phyloP scores from a whole-genome alignment of 495 filamentous ascomycete genomes.

The Pyrenopolyporus hunteri region DNA sequence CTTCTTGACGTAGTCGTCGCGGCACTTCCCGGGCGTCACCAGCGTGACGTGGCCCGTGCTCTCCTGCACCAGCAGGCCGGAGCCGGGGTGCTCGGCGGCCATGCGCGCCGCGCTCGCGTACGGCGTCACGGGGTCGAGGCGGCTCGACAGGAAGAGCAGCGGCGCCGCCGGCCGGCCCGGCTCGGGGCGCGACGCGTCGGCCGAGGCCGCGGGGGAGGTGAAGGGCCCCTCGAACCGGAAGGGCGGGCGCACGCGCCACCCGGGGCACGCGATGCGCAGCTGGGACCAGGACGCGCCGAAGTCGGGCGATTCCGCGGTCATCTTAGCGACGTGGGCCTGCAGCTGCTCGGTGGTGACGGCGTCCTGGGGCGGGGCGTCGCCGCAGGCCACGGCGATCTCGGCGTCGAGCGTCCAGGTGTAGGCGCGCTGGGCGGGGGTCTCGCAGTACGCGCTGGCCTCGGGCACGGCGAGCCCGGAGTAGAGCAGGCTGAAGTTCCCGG shows the following conservation, averaged over 20 bases:
- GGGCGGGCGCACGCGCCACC: constrained; percentile 50
- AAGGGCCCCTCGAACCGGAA: constrained; percentile 43
- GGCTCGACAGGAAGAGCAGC: constrained; percentile 42
- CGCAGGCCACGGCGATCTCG: constrained; percentile 60
- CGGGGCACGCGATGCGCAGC: constrained; percentile 57
- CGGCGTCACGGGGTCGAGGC: constrained; percentile 45
- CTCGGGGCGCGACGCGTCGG: neutral
- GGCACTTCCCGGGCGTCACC: constrained; percentile 32
- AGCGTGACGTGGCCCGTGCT: constrained; percentile 40
- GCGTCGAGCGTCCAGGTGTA: constrained; percentile 26
- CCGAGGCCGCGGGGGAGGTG: constrained; percentile 19
- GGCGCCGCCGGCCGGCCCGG: constrained; percentile 34
- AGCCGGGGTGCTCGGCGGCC: constrained; percentile 30
- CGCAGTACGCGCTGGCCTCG: constrained; percentile 17
- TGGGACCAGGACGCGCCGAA: constrained; percentile 63
- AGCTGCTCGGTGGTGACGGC: constrained; percentile 46
- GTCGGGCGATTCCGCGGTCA: constrained; percentile 51
- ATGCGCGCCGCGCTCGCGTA: constrained; percentile 38
- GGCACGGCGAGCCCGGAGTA: constrained; percentile 4
- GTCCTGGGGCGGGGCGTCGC: constrained; percentile 56
- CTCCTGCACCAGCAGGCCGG: constrained; percentile 41
- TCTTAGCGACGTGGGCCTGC: constrained; percentile 43
- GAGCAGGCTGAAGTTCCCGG: constrained; percentile 14
- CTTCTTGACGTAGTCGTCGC: constrained; percentile 22
- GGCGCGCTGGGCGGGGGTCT: neutral